Evolutionary conservation across 2,329 filamentous ascomycete genomes (phyloP), one percentile per base, ranked within the genome.

Genomic region (Graphiopsis chlorocephala): DNA sequence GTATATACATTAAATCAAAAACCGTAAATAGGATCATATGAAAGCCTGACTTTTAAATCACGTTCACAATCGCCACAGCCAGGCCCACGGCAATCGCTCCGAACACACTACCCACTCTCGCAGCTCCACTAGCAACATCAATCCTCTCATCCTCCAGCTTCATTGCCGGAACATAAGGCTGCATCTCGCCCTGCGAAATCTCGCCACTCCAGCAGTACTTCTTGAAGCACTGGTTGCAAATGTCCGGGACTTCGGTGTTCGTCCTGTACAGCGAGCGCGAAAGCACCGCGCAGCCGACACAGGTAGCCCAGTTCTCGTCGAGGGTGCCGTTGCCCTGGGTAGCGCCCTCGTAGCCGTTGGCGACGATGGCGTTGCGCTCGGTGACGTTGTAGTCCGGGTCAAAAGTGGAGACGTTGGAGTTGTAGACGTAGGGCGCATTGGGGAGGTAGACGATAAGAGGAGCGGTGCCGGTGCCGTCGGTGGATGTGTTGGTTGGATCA

Each of bases 181-280:
- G 63, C 12, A 72, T 70, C 45, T 65, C 42, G 5, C 63, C 67
- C 14, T 64, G 28, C 61, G 84, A 78, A 7, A 79, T 65, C 1
- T 86, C 91, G n/a, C 95, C 95, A 75, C 97, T 86, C 95, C 95
- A 99, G 84, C 95, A 99, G 80, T 97, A 97, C 23, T 81, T 78
- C 14, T 81, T 70, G 77, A 97, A 98, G 80, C 95, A 99, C 58
- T 83, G 73, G 50, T 79, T 82, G 80, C 95, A 99, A 11, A 86
- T 86, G 0, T 84, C 82, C 0, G 94, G 94, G 1, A 93, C 83
- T 0, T 79, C 68, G 0, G 89, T 90, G 20, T 83, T 82, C 0
- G 91, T 94, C 58, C 92, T 85, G 66, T 87, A 82, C 69, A 95
- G 85, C 70, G 89, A 92, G 67, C 94, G 86, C 61, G 85, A 86